These are phyloP conservation scores for Ciborinia camelliae DNA, from an alignment of 2,329 filamentous ascomycete genomes.

Conservation along the genomic window DNA sequence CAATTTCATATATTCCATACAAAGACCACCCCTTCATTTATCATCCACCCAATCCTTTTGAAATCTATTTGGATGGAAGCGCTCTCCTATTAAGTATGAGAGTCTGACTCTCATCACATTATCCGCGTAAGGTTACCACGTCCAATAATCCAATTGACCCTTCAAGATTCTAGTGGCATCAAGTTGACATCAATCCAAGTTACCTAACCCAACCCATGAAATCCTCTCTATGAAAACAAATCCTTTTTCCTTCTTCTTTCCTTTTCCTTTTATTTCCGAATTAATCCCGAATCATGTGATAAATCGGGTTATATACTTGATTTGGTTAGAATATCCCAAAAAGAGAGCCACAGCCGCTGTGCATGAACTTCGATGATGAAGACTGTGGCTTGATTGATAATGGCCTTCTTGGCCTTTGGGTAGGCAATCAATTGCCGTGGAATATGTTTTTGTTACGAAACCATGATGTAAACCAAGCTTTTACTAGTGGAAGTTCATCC, in stretches of 20 bases:
- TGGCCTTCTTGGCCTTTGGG: too few species aligned
- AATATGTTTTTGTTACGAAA: neutral
- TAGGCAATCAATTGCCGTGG: neutral
- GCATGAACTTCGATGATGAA: conserved; percentile 1
- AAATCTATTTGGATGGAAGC: neutral
- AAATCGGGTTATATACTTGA: neutral
- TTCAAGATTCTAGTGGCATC: too few species aligned
- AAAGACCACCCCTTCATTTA: neutral
- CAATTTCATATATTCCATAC: neutral
- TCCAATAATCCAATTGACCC: neutral
- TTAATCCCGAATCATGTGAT: neutral
- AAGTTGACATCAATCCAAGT: neutral
- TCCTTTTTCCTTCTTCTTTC: neutral
- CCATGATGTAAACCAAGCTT: neutral
- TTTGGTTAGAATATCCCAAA: neutral
- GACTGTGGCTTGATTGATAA: conserved; percentile 5
- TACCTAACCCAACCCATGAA: neutral
- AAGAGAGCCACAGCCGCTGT: neutral
- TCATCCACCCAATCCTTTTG: neutral
- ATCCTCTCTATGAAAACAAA: neutral
- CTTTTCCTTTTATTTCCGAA: neutral
- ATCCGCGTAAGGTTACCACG: neutral
- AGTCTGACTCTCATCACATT: neutral
- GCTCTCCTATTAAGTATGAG: neutral
- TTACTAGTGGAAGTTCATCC: neutral